Conservation (phyloP, 75 land plant genomes). For the Selaginella moellendorffii region DNA sequence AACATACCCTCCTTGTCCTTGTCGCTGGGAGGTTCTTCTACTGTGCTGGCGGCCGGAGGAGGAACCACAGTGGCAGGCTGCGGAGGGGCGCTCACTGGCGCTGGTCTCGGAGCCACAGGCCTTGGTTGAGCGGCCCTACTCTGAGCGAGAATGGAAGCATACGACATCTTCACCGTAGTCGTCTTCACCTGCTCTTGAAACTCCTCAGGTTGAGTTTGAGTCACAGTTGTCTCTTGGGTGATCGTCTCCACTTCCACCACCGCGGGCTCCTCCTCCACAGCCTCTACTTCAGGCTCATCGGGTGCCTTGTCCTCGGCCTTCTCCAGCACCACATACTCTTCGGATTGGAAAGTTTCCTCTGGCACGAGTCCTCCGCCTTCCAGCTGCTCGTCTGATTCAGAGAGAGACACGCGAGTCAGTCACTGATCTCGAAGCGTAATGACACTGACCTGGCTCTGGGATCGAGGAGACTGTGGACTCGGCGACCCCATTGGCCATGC, state of each 20-base stretch:
- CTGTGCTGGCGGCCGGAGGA: conserved; percentile 8
- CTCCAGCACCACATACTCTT: no score
- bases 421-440: no score
- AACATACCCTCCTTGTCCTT: no score
- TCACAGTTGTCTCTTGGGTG: no score
- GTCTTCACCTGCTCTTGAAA: no score
- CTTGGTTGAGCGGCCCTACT: conserved; percentile 1
- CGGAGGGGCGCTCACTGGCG: conserved; percentile 13
- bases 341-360: no score
- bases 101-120: conserved; percentile 6
- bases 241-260: conserved; percentile 2
- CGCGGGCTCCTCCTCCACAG: conserved; percentile 11
- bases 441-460: not conserved
- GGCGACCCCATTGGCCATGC: not conserved
- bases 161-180: conserved; percentile 56
- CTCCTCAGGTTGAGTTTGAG: no score
- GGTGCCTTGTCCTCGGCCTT: conserved; percentile 15
- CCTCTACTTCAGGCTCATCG: conserved; percentile 12
- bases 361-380: no score
- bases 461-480: not conserved
- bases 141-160: conserved; percentile 50
- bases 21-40: conserved; percentile 10
- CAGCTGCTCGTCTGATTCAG: no score
- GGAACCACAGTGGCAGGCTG: conserved; percentile 9
- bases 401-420: no score